These are phyloP conservation scores for Candida suzukii DNA, from an alignment of 805 yeast genomes.

Conservation along the genomic window DNA sequence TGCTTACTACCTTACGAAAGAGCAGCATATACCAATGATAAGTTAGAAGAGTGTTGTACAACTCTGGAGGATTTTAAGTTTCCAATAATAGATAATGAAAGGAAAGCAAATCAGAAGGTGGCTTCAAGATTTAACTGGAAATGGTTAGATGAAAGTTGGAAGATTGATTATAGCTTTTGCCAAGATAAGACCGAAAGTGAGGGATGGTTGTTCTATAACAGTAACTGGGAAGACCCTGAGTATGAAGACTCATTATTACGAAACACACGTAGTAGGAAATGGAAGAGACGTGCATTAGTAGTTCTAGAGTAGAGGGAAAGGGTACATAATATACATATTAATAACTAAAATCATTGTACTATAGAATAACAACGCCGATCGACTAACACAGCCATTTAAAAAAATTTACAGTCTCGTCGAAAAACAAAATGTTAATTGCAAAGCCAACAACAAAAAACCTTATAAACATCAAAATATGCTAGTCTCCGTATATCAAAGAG, in stretches of 20 bases:
- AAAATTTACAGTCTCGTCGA: no score
- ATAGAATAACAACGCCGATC: no score
- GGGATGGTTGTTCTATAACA: constrained; percentile 53
- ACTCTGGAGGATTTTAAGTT: constrained; percentile 34
- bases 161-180: constrained; percentile 33
- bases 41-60: constrained; percentile 22
- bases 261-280: constrained; percentile 45
- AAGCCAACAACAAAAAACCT: background rate
- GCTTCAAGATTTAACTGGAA: constrained; percentile 39
- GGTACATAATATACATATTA: no score
- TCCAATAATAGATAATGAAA: constrained; percentile 26
- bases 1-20: constrained; percentile 46
- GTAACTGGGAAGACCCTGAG: constrained; percentile 38
- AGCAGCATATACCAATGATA: constrained; percentile 37
- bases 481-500: background rate
- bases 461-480: background rate
- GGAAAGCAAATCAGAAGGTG: background rate
- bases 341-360: no score
- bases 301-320: background rate
- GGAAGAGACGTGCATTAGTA: constrained; percentile 40
- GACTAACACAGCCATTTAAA: no score
- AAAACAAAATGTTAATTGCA: no score
- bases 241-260: constrained; percentile 37
- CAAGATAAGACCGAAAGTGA: constrained; percentile 26
- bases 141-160: constrained; percentile 53